Base-by-base conservation (phyloP, 2,329 filamentous ascomycete species). In the Xylaria multiplex region DNA sequence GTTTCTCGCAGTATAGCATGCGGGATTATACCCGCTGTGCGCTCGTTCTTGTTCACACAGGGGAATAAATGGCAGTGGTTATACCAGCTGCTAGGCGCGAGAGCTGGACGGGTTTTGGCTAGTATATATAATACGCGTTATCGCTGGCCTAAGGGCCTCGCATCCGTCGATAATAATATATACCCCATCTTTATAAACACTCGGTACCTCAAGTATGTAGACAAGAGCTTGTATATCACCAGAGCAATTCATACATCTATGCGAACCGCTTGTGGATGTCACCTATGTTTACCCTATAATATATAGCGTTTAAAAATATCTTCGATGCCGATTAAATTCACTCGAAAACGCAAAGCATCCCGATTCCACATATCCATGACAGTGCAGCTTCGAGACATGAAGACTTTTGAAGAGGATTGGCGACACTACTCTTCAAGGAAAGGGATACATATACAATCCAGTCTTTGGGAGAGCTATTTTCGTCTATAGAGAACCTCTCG, bases 81-180 rank as follows among this genome's bases (percentile, higher is more conserved):
- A 48, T 43, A 37, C 8, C 8, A 16, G 16, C 57, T 45, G 16
- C 27, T 32, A 30, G 40, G 24, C 27, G 37, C 30, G 40, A 22
- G 52, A 32, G 30, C 30, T 13, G 37, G 57, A 22, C 16, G 32
- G 40, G 6, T 22, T 42, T 53, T 27, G 14, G 6, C 45, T 35
- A 35, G 37, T 62, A 65, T 62, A 57, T 53, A 52, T 11, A 37
- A 53, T n/a, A 52, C 27, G 19, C 11, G 19, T 22, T 48, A 40
- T 42, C 32, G 30, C 7, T n/a, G 52, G 22, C 53, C 37, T 42
- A 16, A 24, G 35, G 46, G 37, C 35, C 27, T 16, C 37, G n/a
- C 42, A 61, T 52, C 49, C 24, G 50, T 55, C 50, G 14, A 60
- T 56, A 52, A 27, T 54, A 27, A 54, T 54, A 40, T 42, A 54